phyloP scores from a whole-genome alignment of 305 asterid genomes.

The Striga hermonthica region DNA sequence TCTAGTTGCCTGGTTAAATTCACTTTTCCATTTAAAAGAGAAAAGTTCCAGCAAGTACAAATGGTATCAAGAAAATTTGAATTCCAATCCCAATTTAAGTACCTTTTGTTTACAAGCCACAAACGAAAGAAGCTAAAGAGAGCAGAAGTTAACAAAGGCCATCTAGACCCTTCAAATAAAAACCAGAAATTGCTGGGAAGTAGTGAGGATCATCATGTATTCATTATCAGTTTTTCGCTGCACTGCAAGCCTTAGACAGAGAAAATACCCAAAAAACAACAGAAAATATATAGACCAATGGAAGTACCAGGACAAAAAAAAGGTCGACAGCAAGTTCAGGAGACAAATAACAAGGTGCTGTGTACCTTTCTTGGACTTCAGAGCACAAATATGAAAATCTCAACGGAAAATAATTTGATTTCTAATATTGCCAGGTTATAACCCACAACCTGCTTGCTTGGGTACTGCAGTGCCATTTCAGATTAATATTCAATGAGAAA shows the following conservation, averaged over 20 bases:
- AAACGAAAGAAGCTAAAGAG: neutral
- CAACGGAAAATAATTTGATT: constrained; percentile 41
- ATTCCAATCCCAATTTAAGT: neutral
- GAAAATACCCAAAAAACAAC: neutral
- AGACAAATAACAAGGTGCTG: constrained; percentile 9
- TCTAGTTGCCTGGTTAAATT: neutral
- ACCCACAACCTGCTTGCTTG: constrained; percentile 45
- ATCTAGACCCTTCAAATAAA: neutral
- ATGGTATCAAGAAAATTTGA: neutral
- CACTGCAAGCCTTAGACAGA: neutral
- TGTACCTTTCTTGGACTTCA: constrained; percentile 37
- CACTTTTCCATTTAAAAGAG: neutral
- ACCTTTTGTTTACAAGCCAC: neutral
- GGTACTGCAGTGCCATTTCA: constrained; percentile 53
- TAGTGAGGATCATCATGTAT: neutral
- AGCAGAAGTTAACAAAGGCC: neutral
- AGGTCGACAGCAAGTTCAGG: neutral
- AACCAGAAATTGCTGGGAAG: neutral
- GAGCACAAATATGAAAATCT: constrained; percentile 36
- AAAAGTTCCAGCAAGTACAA: neutral
- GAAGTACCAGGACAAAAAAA: neutral
- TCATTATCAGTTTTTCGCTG: neutral
- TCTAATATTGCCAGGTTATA: constrained; percentile 38
- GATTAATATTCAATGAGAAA: no score
- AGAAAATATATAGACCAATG: neutral